These are phyloP conservation scores for Entoloma clypeatum DNA, from an alignment of 1,284 basidiomycete genomes.

Conservation along the genomic window DNA sequence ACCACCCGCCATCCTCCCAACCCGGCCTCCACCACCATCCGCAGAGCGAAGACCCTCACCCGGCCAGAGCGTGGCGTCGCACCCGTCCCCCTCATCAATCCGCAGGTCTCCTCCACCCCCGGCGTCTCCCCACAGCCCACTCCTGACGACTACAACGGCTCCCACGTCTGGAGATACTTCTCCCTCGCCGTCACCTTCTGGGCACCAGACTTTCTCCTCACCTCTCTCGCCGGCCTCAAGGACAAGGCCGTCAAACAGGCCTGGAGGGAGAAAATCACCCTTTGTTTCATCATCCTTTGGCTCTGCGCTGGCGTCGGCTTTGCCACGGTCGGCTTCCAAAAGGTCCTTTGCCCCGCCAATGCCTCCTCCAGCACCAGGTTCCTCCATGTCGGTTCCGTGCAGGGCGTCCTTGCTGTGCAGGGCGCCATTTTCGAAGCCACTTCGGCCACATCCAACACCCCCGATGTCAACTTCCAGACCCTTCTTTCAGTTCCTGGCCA, in stretches of 20 bases:
- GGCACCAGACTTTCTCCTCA: constrained; percentile 81
- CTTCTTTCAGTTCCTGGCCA: constrained; percentile 70
- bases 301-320: constrained; percentile 86
- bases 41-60: constrained; percentile 92
- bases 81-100: constrained; percentile 89
- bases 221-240: constrained; percentile 75
- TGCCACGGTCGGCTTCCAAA: constrained; percentile 92
- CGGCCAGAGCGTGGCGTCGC: constrained; percentile 93
- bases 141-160: constrained; percentile 39
- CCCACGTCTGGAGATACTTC: constrained; percentile 81
- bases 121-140: constrained; percentile 35
- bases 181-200: constrained; percentile 84
- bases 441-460: constrained; percentile 46
- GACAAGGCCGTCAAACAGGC: constrained; percentile 81
- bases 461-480: constrained; percentile 52
- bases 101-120: constrained; percentile 37
- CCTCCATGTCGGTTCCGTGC: constrained; percentile 55
- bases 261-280: constrained; percentile 96
- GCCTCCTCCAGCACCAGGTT: constrained; percentile 63
- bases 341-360: constrained; percentile 80
- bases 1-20: constrained; percentile 55
- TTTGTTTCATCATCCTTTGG: constrained; percentile 82
- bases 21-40: constrained; percentile 59
- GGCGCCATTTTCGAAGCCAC: constrained; percentile 81
- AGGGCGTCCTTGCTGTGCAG: constrained; percentile 70